These are phyloP conservation scores for Ascochyta pisi DNA, from an alignment of 2,329 filamentous ascomycete species.

Conservation along the genomic window DNA sequence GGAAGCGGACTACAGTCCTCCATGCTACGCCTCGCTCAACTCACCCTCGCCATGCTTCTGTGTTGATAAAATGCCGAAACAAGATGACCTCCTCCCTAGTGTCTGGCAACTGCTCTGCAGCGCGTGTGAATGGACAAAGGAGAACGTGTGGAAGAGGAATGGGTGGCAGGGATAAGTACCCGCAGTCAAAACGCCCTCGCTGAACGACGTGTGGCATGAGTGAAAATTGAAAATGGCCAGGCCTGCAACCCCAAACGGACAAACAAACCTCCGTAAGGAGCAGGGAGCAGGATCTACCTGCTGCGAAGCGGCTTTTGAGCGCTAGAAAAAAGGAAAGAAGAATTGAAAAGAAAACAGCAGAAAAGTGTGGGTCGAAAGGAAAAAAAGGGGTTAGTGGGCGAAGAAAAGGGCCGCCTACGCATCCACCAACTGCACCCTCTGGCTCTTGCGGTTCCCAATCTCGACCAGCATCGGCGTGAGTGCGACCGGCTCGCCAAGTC, in stretches of 20 bases:
- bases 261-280: slow-evolving; percentile 1
- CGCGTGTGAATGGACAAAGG: slow-evolving; percentile 3
- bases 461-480: slow-evolving; percentile 48
- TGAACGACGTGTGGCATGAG: slow-evolving; percentile 1
- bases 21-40: not conserved
- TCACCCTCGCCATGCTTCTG: not conserved
- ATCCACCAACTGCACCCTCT: slow-evolving; percentile 46
- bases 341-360: not conserved
- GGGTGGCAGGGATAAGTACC: not conserved
- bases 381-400: not conserved
- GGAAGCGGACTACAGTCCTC: not conserved
- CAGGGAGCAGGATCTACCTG: slow-evolving; percentile 8
- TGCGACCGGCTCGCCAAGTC: slow-evolving; percentile 35
- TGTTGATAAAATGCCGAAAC: not conserved
- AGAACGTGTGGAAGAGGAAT: not conserved
- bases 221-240: not conserved
- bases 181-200: slow-evolving; percentile 1
- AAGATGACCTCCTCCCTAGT: not conserved
- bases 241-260: not conserved
- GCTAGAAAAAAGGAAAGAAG: slow-evolving; percentile 5
- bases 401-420: slow-evolving; percentile 23
- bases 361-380: not conserved
- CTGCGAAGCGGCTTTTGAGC: not conserved
- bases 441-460: slow-evolving; percentile 45
- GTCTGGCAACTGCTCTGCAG: slow-evolving; percentile 14